Conservation (phyloP, 495 filamentous ascomycete species). For the Xylaria nigripes region DNA sequence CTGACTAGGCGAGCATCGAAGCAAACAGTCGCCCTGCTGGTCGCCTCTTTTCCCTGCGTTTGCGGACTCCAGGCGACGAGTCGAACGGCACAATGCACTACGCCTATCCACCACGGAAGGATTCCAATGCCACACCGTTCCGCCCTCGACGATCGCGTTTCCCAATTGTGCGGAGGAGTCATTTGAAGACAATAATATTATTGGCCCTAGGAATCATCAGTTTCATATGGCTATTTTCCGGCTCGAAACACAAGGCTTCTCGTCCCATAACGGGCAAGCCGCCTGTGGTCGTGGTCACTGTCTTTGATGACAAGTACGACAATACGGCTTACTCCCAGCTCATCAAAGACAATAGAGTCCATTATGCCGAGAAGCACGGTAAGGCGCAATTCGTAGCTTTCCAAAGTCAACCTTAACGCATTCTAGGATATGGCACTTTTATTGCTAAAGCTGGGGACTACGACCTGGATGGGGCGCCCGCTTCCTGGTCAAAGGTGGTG, state of each 20-base stretch:
- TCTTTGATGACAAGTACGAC: conserved; percentile 58
- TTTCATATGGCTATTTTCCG: conserved; percentile 56
- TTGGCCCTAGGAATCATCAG: conserved; percentile 47
- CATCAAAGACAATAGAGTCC: conserved; percentile 71
- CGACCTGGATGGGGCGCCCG: conserved; percentile 56
- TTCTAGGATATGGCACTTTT: conserved; percentile 77
- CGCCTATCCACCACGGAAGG: conserved; percentile 78
- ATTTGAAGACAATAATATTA: conserved; percentile 55
- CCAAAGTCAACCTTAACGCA: conserved; percentile 3
- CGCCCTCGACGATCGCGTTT: conserved; percentile 51
- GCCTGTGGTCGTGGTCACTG: conserved; percentile 78
- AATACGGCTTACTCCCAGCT: conserved; percentile 56
- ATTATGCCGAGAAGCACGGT: conserved; percentile 89
- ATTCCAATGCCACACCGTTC: conserved; percentile 58
- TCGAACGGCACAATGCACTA: conserved; percentile 65
- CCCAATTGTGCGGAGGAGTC: conserved; percentile 54
- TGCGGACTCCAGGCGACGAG: conserved; percentile 7
- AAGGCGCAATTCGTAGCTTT: conserved; percentile 22
- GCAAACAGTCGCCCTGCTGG: neutral
- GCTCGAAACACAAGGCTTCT: conserved; percentile 27
- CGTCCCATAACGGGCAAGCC: conserved; percentile 57
- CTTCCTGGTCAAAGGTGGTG: conserved; percentile 70
- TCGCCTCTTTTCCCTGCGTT: neutral
- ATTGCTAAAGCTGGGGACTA: conserved; percentile 71
- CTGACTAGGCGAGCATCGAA: neutral